Percentiles rank a stretch among this genome's conserved stretches.
phyloP scores from a whole-genome alignment of 2,329 filamentous ascomycete genomes.

The Fusarium floridanum region DNA sequence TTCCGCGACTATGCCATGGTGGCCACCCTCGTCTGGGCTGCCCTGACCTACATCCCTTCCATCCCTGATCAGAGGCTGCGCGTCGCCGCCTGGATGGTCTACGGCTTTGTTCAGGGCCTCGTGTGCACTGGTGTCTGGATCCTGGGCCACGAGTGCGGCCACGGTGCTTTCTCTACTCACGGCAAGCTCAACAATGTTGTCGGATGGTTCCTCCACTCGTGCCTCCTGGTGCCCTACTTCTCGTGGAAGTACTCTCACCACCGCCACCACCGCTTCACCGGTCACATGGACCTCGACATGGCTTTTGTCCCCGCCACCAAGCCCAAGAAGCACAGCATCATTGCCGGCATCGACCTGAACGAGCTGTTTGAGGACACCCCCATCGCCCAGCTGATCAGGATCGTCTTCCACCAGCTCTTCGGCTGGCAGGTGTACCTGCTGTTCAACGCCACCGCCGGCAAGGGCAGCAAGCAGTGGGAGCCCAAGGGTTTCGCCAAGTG shows the following conservation, averaged over 20 bases:
- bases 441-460: conserved; percentile 67
- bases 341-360: conserved; percentile 58
- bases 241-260: conserved; percentile 79
- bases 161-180: conserved; percentile 74
- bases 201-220: conserved; percentile 75
- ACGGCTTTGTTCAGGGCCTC: conserved; percentile 74
- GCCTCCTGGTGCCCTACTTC: conserved; percentile 77
- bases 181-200: conserved; percentile 69
- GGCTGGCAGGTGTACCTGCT: conserved; percentile 76
- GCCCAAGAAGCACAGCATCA: conserved; percentile 51
- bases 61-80: conserved; percentile 61
- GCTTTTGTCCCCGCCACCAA: conserved; percentile 69
- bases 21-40: conserved; percentile 61
- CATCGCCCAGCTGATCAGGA: conserved; percentile 64
- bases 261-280: conserved; percentile 77
- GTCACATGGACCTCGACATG: conserved; percentile 77
- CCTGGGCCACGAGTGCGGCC: conserved; percentile 78
- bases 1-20: conserved; percentile 67
- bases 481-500: conserved; percentile 49
- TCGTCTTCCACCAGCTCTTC: conserved; percentile 72
- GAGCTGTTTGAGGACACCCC: conserved; percentile 75
- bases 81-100: conserved; percentile 65
- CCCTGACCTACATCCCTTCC: conserved; percentile 66
- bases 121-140: conserved; percentile 79
- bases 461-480: conserved; percentile 61